A percentile compares a stretch with the other conserved stretches of the same genome.
Conservation (phyloP, 495 filamentous ascomycete genomes). For the Pseudomonodictys pantanalensis region DNA sequence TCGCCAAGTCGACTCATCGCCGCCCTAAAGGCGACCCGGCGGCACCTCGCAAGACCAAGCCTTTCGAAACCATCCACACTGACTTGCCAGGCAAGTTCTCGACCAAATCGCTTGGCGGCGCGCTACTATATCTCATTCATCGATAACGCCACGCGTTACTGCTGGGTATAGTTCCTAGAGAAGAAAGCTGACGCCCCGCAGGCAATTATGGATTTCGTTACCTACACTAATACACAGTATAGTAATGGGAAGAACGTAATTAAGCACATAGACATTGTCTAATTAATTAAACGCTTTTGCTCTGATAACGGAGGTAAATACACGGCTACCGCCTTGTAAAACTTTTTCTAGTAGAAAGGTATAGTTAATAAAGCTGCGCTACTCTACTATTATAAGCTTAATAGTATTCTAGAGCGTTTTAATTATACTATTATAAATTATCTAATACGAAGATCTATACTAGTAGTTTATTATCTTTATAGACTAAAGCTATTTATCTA, state of each 20-base stretch:
- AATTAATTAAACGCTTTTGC: neutral
- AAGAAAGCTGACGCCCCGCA: neutral
- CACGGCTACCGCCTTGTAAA: neutral
- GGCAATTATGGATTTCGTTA: neutral
- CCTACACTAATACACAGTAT: neutral
- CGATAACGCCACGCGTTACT: neutral
- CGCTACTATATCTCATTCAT: neutral
- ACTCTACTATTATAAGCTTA: neutral
- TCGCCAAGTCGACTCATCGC: neutral
- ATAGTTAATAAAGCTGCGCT: neutral
- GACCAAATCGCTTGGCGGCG: neutral
- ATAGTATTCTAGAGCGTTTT: neutral
- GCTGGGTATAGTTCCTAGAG: neutral
- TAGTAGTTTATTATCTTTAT: neutral
- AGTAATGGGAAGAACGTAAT: neutral
- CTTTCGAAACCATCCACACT: neutral
- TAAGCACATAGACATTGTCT: neutral
- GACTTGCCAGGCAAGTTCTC: neutral
- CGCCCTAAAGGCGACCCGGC: neutral
- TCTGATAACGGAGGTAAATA: neutral
- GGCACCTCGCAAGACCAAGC: neutral
- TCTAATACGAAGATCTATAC: neutral
- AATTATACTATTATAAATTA: neutral
- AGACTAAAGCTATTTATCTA: neutral
- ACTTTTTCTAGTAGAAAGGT: neutral